Conservation (phyloP, 306 rosid species). For the Neltuma alba region DNA sequence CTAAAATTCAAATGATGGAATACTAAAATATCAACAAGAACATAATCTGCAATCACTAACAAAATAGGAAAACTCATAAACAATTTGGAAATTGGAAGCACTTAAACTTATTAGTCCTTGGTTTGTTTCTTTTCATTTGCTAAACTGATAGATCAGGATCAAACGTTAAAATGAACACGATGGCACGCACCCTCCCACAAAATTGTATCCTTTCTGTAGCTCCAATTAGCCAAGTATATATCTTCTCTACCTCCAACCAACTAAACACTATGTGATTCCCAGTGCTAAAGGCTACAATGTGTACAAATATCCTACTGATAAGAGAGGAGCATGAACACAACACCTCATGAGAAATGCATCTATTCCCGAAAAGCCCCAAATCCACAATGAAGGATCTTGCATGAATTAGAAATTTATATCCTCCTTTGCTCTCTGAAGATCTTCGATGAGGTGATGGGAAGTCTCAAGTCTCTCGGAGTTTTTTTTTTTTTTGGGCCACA, state of each 20-base stretch:
- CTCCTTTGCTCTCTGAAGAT: not conserved
- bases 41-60: not conserved
- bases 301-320: not conserved
- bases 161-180: too few relatives aligned
- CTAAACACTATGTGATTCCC: too few relatives aligned
- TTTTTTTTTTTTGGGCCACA: too few relatives aligned
- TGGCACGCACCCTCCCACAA: not conserved
- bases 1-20: not conserved
- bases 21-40: not conserved
- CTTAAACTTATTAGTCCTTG: not conserved
- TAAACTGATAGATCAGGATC: not conserved
- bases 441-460: not conserved
- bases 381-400: not conserved
- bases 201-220: not conserved
- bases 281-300: not conserved
- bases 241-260: not conserved
- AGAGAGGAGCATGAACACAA: too few relatives aligned
- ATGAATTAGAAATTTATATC: not conserved
- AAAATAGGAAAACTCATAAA: constrained; percentile 14
- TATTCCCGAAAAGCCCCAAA: not conserved
- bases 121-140: not conserved
- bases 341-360: too few relatives aligned
- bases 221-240: not conserved
- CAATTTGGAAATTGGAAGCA: not conserved
- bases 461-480: not conserved